Percentiles rank a stretch among this genome's conserved stretches.
Evolutionary conservation across 306 rosid species (phyloP).

Genomic region (Inga leiocalycina): DNA sequence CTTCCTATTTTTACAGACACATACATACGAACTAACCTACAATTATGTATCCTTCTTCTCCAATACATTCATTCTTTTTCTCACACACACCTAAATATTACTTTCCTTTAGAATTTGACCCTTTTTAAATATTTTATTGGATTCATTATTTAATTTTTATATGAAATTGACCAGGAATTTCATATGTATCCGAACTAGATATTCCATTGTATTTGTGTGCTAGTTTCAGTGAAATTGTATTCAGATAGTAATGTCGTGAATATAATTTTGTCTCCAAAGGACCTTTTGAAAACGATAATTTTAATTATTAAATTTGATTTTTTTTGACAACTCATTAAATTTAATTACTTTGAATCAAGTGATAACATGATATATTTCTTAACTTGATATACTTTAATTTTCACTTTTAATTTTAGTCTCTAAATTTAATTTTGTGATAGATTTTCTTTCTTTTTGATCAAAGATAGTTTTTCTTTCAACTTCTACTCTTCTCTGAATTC

Average conservation of each 20-base stretch:
- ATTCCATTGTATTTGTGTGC: background rate
- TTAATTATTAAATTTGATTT: no score
- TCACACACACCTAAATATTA: slow-evolving; percentile 12
- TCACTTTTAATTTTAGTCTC: background rate
- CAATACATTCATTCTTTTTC: slow-evolving; percentile 32
- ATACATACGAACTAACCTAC: slow-evolving; percentile 51
- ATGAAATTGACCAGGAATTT: background rate
- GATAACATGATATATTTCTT: background rate
- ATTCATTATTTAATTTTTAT: background rate
- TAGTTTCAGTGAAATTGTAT: background rate
- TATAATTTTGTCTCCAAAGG: background rate
- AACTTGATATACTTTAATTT: background rate
- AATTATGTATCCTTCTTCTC: background rate
- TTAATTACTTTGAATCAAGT: background rate
- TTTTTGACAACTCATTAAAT: no score
- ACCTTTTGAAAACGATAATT: background rate
- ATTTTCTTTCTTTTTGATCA: background rate
- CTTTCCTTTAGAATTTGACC: background rate
- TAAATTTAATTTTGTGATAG: background rate
- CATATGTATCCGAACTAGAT: background rate
- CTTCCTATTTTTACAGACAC: slow-evolving; percentile 18
- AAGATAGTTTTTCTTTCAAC: background rate
- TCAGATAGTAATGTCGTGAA: background rate
- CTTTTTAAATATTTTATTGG: background rate
- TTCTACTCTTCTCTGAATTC: background rate